Evolutionary conservation across 805 yeast species (phyloP).

Genomic region (Candida railenensis): DNA sequence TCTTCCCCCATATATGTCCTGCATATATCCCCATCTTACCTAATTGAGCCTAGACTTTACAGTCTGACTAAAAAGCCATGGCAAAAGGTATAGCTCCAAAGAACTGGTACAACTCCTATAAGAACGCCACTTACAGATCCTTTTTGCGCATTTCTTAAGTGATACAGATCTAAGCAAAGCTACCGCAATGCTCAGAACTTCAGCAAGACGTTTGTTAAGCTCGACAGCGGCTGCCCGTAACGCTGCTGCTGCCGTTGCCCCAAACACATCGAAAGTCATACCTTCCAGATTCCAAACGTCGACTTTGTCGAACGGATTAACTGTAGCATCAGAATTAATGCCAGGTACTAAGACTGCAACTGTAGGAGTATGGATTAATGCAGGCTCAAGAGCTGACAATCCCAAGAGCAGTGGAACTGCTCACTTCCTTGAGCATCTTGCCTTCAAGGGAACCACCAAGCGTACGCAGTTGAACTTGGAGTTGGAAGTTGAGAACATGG

Average conservation of each 20-base stretch:
- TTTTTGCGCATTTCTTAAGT: no score
- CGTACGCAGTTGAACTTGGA: conserved; percentile 84
- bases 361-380: conserved; percentile 97
- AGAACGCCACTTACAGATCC: no score
- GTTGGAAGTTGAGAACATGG: conserved; percentile 91
- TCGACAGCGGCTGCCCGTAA: conserved; percentile 5
- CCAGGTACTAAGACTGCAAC: conserved; percentile 94
- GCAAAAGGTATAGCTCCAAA: background rate
- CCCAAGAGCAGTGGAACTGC: conserved; percentile 90
- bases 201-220: background rate
- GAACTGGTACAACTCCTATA: no score
- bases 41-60: background rate
- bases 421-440: conserved; percentile 93
- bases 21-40: background rate
- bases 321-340: conserved; percentile 86
- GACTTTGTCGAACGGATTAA: conserved; percentile 82
- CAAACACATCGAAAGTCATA: background rate
- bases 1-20: no score
- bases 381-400: conserved; percentile 96
- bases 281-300: conserved; percentile 52
- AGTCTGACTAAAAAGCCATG: background rate
- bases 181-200: conserved; percentile 1
- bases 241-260: conserved; percentile 10
- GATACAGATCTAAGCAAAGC: no score
- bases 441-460: conserved; percentile 88